phyloP scores from a whole-genome alignment of 805 yeast species.

The Tetrapisispora namnaoensis region DNA sequence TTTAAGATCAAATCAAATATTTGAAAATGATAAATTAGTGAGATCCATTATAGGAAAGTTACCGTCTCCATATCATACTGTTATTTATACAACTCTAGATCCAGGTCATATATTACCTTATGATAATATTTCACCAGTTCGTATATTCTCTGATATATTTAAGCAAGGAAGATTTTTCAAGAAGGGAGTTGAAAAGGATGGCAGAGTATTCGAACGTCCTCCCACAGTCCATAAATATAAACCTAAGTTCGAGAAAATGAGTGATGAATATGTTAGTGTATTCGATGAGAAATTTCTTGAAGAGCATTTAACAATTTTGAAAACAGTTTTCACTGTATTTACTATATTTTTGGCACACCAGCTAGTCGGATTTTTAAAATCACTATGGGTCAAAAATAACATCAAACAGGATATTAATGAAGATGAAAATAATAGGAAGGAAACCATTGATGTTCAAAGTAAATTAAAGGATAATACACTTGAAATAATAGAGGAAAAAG shows the following conservation, averaged over 20 bases:
- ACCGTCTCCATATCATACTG: constrained; percentile 64
- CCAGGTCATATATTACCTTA: constrained; percentile 18
- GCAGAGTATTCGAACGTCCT: constrained; percentile 27
- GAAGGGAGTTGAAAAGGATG: constrained; percentile 47
- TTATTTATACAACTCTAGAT: constrained; percentile 44
- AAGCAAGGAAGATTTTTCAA: constrained; percentile 37
- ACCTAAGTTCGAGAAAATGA: constrained; percentile 20
- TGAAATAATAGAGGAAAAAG: too few species aligned
- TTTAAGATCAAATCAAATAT: constrained; percentile 10
- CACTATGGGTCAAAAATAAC: not conserved
- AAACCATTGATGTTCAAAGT: not conserved
- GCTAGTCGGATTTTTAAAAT: not conserved
- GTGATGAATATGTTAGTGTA: constrained; percentile 9
- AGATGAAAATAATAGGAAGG: not conserved
- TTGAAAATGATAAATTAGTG: constrained; percentile 36
- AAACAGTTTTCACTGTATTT: constrained; percentile 11
- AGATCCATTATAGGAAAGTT: constrained; percentile 50
- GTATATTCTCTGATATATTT: constrained; percentile 49
- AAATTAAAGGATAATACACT: too few species aligned
- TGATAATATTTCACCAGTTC: constrained; percentile 19
- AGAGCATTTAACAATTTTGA: constrained; percentile 14
- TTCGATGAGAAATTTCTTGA: constrained; percentile 19
- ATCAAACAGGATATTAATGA: not conserved
- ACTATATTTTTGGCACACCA: not conserved
- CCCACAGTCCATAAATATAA: constrained; percentile 26